phyloP scores from a whole-genome alignment of 192 early-diverging fungal species.

The Kickxella alabastrina region DNA sequence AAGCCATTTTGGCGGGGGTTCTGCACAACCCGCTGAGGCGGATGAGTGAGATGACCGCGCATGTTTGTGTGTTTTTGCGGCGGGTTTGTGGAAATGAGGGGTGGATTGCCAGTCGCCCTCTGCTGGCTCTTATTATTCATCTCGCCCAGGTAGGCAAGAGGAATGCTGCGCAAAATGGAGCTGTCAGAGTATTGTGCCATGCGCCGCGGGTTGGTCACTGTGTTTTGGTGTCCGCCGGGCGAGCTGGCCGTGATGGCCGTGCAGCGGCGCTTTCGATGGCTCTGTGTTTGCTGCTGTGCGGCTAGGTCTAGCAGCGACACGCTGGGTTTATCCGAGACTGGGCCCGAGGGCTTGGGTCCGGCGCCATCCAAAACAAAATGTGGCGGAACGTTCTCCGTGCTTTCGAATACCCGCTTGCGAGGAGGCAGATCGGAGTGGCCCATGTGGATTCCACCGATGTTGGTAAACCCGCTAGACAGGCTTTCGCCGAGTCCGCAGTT shows the following conservation, averaged over 20 bases:
- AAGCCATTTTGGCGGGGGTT: neutral
- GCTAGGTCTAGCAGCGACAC: conserved; percentile 43
- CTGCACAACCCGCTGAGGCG: neutral
- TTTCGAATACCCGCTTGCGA: conserved; percentile 47
- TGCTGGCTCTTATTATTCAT: too few relatives aligned
- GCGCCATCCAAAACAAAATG: conserved; percentile 21
- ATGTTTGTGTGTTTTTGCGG: too few relatives aligned
- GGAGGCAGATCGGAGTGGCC: conserved; percentile 26
- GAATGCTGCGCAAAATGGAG: conserved; percentile 21
- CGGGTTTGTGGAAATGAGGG: too few relatives aligned
- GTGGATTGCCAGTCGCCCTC: too few relatives aligned
- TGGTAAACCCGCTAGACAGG: conserved; percentile 21
- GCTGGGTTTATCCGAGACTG: conserved; percentile 14
- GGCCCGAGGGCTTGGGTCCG: conserved; percentile 1
- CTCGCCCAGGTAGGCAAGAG: too few relatives aligned
- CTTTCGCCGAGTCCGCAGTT: conserved; percentile 23
- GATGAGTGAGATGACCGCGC: neutral
- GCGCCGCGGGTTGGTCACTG: conserved; percentile 32
- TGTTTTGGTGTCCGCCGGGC: conserved; percentile 31
- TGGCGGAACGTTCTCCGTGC: conserved; percentile 41
- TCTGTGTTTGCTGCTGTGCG: conserved; percentile 42
- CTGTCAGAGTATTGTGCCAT: conserved; percentile 12
- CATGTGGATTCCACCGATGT: conserved; percentile 19
- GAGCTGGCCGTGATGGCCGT: conserved; percentile 42
- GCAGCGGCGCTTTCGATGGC: conserved; percentile 41